Evolutionary conservation across 108 stramenopile genomes (phyloP).

Genomic region (Craspedostauros australis): DNA sequence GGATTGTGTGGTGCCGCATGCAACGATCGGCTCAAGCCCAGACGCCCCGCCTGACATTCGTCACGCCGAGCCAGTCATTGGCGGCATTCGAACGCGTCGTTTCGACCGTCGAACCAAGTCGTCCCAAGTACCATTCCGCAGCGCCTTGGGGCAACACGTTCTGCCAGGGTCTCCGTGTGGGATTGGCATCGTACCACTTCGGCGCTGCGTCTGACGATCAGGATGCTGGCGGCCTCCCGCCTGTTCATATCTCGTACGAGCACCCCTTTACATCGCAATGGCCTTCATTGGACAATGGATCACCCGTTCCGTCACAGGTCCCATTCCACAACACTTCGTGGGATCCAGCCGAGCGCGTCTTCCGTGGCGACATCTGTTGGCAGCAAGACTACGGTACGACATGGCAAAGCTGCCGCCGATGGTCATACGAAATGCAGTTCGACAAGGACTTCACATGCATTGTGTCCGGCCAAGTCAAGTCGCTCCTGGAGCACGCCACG

Average conservation of each 20-base stretch:
- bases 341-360: constrained; percentile 33
- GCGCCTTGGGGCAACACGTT: constrained; percentile 65
- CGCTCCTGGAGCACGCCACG: constrained; percentile 2
- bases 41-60: not conserved
- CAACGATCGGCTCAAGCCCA: too few relatives aligned
- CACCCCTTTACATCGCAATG: constrained; percentile 38
- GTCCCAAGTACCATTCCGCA: constrained; percentile 26
- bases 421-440: constrained; percentile 68
- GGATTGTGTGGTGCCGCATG: constrained; percentile 25
- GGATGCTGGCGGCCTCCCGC: constrained; percentile 1
- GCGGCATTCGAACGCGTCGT: not conserved
- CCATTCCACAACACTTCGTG: constrained; percentile 43
- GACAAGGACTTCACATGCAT: constrained; percentile 48
- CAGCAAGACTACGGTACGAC: constrained; percentile 46
- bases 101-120: not conserved
- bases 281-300: constrained; percentile 66
- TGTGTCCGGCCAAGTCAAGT: constrained; percentile 36
- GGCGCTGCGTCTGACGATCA: constrained; percentile 1
- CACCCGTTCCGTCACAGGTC: constrained; percentile 43
- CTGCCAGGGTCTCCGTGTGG: constrained; percentile 56
- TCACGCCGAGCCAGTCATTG: not conserved
- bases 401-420: constrained; percentile 49
- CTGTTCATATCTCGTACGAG: constrained; percentile 73
- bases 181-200: constrained; percentile 78
- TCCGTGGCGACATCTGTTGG: constrained; percentile 65